Percentiles rank a stretch among this genome's conserved stretches.
Conservation (phyloP, 1,139 yeast species). For the Yamadazyma membranifaciens region DNA sequence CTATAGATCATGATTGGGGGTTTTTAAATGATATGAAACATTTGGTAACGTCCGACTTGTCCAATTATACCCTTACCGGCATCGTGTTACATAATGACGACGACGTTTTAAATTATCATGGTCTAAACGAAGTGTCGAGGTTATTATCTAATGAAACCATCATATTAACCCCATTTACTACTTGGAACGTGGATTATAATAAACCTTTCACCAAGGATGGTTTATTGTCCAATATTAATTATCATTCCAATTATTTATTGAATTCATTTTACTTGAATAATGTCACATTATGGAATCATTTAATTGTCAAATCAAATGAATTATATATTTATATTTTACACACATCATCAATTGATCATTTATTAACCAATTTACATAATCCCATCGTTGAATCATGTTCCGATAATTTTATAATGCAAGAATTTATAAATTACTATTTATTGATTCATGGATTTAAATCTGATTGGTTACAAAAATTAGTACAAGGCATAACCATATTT, state of each 20-base stretch:
- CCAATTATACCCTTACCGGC: constrained; percentile 5
- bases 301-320: constrained; percentile 44
- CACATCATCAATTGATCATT: constrained; percentile 1
- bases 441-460: constrained; percentile 15
- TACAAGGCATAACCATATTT: constrained; percentile 7
- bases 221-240: constrained; percentile 21
- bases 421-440: constrained; percentile 23
- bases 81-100: constrained; percentile 13
- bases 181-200: constrained; percentile 9
- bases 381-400: neutral
- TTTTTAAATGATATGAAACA: constrained; percentile 5
- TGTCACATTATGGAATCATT: constrained; percentile 46
- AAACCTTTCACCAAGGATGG: constrained; percentile 6
- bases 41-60: constrained; percentile 5
- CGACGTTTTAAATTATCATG: constrained; percentile 20
- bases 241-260: constrained; percentile 19
- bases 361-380: constrained; percentile 2
- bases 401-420: constrained; percentile 11
- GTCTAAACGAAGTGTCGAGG: constrained; percentile 11
- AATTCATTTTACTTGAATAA: constrained; percentile 38
- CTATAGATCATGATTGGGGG: constrained; percentile 1
- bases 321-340: constrained; percentile 36
- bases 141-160: constrained; percentile 4
- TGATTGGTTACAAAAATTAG: constrained; percentile 2
- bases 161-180: constrained; percentile 11